A percentile compares a stretch with the other conserved stretches of the same genome.
Evolutionary conservation across 1,284 basidiomycete species (phyloP).

Genomic region (Papiliotrema nemorosa): DNA sequence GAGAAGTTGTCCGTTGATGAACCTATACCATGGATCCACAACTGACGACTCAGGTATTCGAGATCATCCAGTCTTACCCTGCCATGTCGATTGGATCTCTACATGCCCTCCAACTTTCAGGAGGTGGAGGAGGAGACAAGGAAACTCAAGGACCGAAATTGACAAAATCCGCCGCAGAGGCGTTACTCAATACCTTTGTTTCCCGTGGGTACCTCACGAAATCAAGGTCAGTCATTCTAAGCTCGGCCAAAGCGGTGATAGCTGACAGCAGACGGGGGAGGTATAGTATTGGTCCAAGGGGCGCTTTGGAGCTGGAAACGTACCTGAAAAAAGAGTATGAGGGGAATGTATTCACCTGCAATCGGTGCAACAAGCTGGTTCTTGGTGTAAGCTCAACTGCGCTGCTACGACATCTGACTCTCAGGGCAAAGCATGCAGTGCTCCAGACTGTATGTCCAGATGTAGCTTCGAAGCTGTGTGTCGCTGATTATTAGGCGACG

Average conservation of each 20-base stretch:
- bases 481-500: conserved; percentile 22
- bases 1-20: conserved; percentile 22
- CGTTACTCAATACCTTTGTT: conserved; percentile 31
- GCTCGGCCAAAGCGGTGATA: not conserved
- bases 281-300: conserved; percentile 39
- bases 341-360: conserved; percentile 32
- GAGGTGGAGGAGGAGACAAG: conserved; percentile 16
- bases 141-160: conserved; percentile 21
- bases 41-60: conserved; percentile 29
- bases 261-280: conserved; percentile 33
- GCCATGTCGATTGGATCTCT: conserved; percentile 40
- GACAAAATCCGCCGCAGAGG: conserved; percentile 28
- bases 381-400: conserved; percentile 41
- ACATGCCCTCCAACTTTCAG: conserved; percentile 27
- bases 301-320: conserved; percentile 36
- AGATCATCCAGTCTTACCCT: conserved; percentile 41
- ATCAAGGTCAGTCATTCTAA: conserved; percentile 31
- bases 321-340: conserved; percentile 38
- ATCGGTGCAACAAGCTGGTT: conserved; percentile 32
- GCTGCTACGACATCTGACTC: too few species aligned
- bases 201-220: conserved; percentile 39
- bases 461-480: too few species aligned
- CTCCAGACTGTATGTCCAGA: conserved; percentile 26
- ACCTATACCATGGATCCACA: not conserved
- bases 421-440: conserved; percentile 34